phyloP scores from a whole-genome alignment of 164 flowering plant genomes.

The Liriodendron chinense region DNA sequence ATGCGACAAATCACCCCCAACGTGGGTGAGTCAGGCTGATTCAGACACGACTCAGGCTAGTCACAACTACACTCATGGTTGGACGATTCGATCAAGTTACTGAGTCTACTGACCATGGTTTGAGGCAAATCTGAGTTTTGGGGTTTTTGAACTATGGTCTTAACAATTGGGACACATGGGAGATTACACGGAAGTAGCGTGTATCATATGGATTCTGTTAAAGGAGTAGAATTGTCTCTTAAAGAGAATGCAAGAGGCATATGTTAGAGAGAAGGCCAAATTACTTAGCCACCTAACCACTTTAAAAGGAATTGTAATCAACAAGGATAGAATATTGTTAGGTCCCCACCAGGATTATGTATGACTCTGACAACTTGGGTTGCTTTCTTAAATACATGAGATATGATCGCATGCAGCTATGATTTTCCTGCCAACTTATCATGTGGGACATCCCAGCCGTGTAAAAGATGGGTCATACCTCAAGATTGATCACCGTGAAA shows the following conservation, averaged over 20 bases:
- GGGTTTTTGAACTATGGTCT: background rate
- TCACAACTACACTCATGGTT: no score
- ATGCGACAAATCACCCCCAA: no score
- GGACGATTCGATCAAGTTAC: no score
- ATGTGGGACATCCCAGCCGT: background rate
- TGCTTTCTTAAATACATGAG: background rate
- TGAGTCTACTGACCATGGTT: no score
- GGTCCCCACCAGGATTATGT: background rate
- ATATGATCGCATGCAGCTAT: background rate
- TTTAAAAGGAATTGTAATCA: background rate
- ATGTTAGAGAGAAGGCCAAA: background rate
- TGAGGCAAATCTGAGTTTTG: no score
- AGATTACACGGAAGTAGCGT: background rate
- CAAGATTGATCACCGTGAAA: no score
- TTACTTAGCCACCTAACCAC: slow-evolving; percentile 1
- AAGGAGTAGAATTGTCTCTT: background rate
- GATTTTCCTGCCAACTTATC: background rate
- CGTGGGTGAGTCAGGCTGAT: no score
- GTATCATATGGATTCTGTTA: background rate
- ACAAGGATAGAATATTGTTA: background rate
- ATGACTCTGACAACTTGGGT: background rate
- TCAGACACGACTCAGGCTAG: no score
- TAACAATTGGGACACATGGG: background rate
- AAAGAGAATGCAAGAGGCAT: background rate
- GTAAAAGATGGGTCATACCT: background rate